phyloP scores from a whole-genome alignment of 805 yeast species.

The Ogataea angusta region DNA sequence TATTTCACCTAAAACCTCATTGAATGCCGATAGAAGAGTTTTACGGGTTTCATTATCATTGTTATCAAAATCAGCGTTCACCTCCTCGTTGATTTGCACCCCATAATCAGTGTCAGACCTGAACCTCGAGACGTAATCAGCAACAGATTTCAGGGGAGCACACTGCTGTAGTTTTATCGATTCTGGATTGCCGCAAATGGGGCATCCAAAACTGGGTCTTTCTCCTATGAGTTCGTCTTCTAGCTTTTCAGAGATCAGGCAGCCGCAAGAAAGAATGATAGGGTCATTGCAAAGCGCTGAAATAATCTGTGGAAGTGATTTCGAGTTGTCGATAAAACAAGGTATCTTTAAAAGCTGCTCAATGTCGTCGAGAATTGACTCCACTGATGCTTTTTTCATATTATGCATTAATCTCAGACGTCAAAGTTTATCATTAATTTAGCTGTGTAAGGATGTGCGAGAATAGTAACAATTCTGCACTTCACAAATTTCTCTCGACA shows the following conservation, averaged over 20 bases:
- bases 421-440: background rate
- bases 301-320: constrained; percentile 20
- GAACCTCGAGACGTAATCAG: constrained; percentile 10
- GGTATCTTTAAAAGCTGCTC: constrained; percentile 23
- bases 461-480: too few relatives aligned
- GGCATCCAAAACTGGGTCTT: constrained; percentile 31
- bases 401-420: background rate
- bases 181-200: constrained; percentile 30
- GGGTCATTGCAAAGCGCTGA: constrained; percentile 27
- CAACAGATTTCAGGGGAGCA: constrained; percentile 32
- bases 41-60: constrained; percentile 12
- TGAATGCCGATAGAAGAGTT: constrained; percentile 34
- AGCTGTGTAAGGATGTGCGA: background rate
- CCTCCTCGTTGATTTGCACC: background rate
- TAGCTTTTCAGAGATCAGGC: constrained; percentile 35
- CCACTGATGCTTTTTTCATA: constrained; percentile 1
- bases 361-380: constrained; percentile 15
- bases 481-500: background rate
- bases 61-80: background rate
- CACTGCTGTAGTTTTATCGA: constrained; percentile 32
- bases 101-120: background rate
- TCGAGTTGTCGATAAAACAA: constrained; percentile 22
- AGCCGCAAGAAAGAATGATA: constrained; percentile 39
- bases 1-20: constrained; percentile 34
- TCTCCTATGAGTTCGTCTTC: constrained; percentile 19